These are phyloP conservation scores for Mycena epipterygia DNA, from an alignment of 768 basidiomycete species.

Conservation along the genomic window DNA sequence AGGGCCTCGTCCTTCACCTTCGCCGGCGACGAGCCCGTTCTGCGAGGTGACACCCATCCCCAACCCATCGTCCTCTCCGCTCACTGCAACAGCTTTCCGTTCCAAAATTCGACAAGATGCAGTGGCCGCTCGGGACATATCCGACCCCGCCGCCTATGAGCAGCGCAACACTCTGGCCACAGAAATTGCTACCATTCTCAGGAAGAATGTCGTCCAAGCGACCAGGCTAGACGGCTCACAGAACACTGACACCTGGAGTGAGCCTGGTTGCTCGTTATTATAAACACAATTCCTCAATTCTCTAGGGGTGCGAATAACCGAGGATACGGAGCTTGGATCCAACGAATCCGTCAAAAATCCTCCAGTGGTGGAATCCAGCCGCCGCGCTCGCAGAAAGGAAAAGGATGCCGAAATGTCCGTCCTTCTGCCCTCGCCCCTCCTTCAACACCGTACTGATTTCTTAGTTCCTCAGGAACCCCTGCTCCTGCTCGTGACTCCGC, in stretches of 20 bases:
- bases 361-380: slow-evolving; percentile 59
- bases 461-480: slow-evolving; percentile 34
- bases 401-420: slow-evolving; percentile 47
- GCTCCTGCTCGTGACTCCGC: slow-evolving; percentile 50
- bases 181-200: slow-evolving; percentile 81
- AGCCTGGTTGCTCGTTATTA: slow-evolving; percentile 36
- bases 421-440: slow-evolving; percentile 34
- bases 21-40: slow-evolving; percentile 69
- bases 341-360: slow-evolving; percentile 84
- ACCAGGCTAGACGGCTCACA: slow-evolving; percentile 56
- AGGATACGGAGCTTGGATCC: slow-evolving; percentile 88
- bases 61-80: neutral
- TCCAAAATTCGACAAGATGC: slow-evolving; percentile 76
- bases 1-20: slow-evolving; percentile 79
- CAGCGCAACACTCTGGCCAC: slow-evolving; percentile 69
- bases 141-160: slow-evolving; percentile 64
- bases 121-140: slow-evolving; percentile 52
- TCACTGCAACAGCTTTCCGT: slow-evolving; percentile 70
- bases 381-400: slow-evolving; percentile 61
- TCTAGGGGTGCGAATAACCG: slow-evolving; percentile 79
- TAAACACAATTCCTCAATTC: neutral
- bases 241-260: slow-evolving; percentile 68
- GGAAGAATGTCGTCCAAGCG: slow-evolving; percentile 91
- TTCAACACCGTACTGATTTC: slow-evolving; percentile 29
- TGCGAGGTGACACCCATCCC: slow-evolving; percentile 57